Evolutionary conservation across 345 rosid genomes (phyloP).

Genomic region (Salix dunnii): DNA sequence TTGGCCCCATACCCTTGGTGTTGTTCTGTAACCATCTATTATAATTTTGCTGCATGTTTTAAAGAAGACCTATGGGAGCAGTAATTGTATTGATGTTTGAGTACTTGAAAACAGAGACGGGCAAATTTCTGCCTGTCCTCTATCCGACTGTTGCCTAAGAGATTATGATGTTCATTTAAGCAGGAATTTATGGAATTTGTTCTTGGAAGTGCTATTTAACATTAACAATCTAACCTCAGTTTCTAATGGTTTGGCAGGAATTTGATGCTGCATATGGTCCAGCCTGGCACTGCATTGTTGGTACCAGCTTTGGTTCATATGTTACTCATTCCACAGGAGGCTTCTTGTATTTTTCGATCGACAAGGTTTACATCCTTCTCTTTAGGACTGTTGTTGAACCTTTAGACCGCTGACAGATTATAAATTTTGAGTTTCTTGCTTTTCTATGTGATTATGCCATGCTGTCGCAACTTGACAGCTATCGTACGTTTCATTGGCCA

Average conservation of each 20-base stretch:
- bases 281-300: constrained; percentile 98
- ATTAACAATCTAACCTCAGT: neutral
- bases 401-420: constrained; percentile 45
- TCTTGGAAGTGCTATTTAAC: neutral
- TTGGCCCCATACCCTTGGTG: neutral
- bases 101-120: neutral
- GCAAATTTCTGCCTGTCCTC: neutral
- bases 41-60: neutral
- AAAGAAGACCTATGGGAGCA: neutral
- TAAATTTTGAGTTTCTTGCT: neutral
- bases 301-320: constrained; percentile 92
- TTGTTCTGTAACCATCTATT: neutral
- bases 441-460: neutral
- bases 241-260: constrained; percentile 46
- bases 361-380: constrained; percentile 84
- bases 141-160: neutral
- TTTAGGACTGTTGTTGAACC: constrained; percentile 95
- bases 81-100: neutral
- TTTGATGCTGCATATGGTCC: constrained; percentile 85
- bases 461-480: neutral
- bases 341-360: constrained; percentile 86
- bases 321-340: constrained; percentile 93
- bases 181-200: neutral
- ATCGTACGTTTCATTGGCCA: constrained; percentile 10
- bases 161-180: neutral